Evolutionary conservation across 768 basidiomycete species (phyloP).

Genomic region (Asterophora parasitica): DNA sequence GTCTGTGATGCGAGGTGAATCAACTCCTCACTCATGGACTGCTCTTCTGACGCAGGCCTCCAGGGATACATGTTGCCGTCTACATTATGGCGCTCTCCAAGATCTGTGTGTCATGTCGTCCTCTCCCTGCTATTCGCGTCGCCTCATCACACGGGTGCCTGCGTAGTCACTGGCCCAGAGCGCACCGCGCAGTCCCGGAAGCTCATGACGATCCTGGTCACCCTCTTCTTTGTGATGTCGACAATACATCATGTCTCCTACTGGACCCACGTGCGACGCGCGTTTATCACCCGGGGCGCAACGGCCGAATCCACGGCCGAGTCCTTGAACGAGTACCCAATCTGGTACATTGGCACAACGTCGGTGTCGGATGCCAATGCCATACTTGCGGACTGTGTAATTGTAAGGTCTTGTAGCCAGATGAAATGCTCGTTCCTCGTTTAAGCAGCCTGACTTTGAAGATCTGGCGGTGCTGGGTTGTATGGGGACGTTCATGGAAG

Average conservation of each 20-base stretch:
- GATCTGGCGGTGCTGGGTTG: slow-evolving; percentile 16
- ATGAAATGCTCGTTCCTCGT: not conserved
- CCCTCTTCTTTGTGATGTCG: slow-evolving; percentile 16
- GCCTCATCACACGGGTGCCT: no score
- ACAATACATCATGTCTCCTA: slow-evolving; percentile 14
- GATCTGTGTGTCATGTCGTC: slow-evolving; percentile 15
- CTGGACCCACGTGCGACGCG: slow-evolving; percentile 16
- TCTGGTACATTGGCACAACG: slow-evolving; percentile 13
- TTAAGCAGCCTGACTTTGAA: not conserved
- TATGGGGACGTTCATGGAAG: slow-evolving; percentile 13
- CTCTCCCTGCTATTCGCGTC: no score
- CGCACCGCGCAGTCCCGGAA: slow-evolving; percentile 9
- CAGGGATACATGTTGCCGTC: slow-evolving; percentile 15
- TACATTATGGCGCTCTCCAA: slow-evolving; percentile 12
- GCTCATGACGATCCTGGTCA: slow-evolving; percentile 14
- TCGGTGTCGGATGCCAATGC: slow-evolving; percentile 15
- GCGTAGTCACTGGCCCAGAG: slow-evolving; percentile 11
- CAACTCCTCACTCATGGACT: not conserved
- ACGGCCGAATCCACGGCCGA: slow-evolving; percentile 12
- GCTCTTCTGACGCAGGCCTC: not conserved
- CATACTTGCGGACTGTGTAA: slow-evolving; percentile 14
- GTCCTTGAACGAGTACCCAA: slow-evolving; percentile 11
- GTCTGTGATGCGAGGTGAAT: slow-evolving; percentile 16
- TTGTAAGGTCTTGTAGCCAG: slow-evolving; percentile 4
- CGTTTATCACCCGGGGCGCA: slow-evolving; percentile 13